Evolutionary conservation across 2,329 filamentous ascomycete genomes (phyloP).

Genomic region (Fusarium sacchari): DNA sequence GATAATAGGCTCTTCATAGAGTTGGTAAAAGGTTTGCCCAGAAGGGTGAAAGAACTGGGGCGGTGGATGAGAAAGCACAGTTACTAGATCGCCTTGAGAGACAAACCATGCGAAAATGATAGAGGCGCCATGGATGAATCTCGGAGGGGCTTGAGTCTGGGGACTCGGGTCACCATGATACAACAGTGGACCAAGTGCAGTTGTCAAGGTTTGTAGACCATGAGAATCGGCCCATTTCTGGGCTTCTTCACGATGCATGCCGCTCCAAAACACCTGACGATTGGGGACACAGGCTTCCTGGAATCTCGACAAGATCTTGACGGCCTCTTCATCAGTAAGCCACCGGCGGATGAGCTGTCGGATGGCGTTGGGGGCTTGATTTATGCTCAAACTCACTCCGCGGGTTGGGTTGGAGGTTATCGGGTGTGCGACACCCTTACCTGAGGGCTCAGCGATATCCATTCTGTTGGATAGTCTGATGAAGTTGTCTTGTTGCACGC

Average conservation of each 20-base stretch:
- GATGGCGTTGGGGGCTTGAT: neutral
- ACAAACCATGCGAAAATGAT: slow-evolving; percentile 29
- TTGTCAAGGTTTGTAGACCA: slow-evolving; percentile 26
- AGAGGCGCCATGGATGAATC: slow-evolving; percentile 36
- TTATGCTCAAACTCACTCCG: neutral
- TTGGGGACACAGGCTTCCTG: neutral
- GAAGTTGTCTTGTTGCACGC: rapidly evolving
- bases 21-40: slow-evolving; percentile 19
- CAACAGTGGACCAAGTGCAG: slow-evolving; percentile 26
- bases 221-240: slow-evolving; percentile 30
- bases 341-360: neutral
- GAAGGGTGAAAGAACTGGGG: slow-evolving; percentile 28
- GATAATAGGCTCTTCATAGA: slow-evolving; percentile 30
- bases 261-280: slow-evolving; percentile 33
- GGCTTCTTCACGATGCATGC: slow-evolving; percentile 12
- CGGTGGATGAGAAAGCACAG: slow-evolving; percentile 25
- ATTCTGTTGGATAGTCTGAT: neutral
- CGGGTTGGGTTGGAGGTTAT: neutral
- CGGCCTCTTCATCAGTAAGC: neutral
- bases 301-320: neutral
- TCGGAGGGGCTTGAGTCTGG: neutral
- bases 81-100: slow-evolving; percentile 15
- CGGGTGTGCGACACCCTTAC: too few species aligned
- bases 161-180: neutral
- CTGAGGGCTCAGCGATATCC: rapidly evolving